phyloP scores from a whole-genome alignment of 1,284 basidiomycete genomes.

The Marasmius fiardii region DNA sequence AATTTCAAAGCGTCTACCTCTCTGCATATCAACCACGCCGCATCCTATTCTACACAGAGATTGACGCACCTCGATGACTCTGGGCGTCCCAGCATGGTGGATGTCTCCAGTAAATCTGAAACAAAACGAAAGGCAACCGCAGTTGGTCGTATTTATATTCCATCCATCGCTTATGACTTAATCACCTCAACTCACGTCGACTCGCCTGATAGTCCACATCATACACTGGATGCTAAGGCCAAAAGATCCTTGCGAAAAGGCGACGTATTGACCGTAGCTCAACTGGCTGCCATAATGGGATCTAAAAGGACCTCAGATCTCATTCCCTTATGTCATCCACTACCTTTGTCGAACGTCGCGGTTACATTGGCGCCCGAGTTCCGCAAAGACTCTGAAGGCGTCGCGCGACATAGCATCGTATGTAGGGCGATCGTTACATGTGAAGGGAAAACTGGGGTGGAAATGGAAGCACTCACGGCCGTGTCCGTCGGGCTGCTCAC shows the following conservation, averaged over 20 bases:
- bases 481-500: constrained; percentile 79
- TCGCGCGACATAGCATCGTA: constrained; percentile 46
- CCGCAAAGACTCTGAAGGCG: constrained; percentile 7
- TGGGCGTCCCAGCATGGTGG: constrained; percentile 79
- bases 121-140: constrained; percentile 76
- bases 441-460: constrained; percentile 82
- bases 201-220: constrained; percentile 7
- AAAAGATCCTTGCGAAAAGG: constrained; percentile 65
- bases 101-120: constrained; percentile 64
- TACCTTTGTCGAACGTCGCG: constrained; percentile 67
- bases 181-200: constrained; percentile 38
- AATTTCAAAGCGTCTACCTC: not conserved
- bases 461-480: constrained; percentile 92
- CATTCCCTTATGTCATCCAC: constrained; percentile 85
- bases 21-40: not conserved
- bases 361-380: constrained; percentile 54
- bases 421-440: constrained; percentile 70
- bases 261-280: constrained; percentile 74
- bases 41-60: constrained; percentile 5
- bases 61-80: constrained; percentile 71
- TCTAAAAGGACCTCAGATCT: constrained; percentile 79
- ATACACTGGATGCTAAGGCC: constrained; percentile 31
- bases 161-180: constrained; percentile 61
- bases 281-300: constrained; percentile 85
- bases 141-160: constrained; percentile 71